Percentiles rank a stretch among this genome's conserved stretches.
Conservation (phyloP, 805 yeast species). For the Zygoascus flipseniorum region DNA sequence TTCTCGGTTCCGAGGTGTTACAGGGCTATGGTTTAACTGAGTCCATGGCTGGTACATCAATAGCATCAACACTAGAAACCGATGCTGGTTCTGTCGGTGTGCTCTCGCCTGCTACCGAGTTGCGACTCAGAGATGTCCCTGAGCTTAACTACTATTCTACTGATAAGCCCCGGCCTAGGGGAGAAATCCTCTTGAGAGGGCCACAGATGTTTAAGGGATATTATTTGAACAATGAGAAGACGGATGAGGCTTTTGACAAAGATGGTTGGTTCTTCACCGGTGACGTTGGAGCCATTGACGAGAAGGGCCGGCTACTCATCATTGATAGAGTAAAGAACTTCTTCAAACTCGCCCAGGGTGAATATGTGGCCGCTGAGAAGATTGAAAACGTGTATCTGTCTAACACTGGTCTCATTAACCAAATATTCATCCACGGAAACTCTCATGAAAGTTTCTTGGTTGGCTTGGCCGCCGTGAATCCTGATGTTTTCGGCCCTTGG, state of each 20-base stretch:
- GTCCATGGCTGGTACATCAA: conserved; percentile 54
- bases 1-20: conserved; percentile 43
- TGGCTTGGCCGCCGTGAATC: conserved; percentile 55
- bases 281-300: conserved; percentile 49
- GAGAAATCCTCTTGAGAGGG: conserved; percentile 58
- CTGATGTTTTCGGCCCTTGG: conserved; percentile 33
- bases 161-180: conserved; percentile 38
- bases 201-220: conserved; percentile 52
- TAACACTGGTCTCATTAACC: conserved; percentile 42
- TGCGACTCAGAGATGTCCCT: conserved; percentile 56
- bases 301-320: conserved; percentile 47
- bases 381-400: conserved; percentile 58
- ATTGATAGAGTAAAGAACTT: conserved; percentile 74
- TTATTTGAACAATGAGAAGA: conserved; percentile 49
- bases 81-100: conserved; percentile 54
- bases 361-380: conserved; percentile 68
- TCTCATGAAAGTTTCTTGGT: conserved; percentile 48
- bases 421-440: conserved; percentile 58
- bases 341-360: conserved; percentile 60
- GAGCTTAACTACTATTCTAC: conserved; percentile 45
- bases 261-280: conserved; percentile 64
- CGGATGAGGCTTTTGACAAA: conserved; percentile 41
- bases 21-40: conserved; percentile 80
- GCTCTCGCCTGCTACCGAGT: conserved; percentile 45
- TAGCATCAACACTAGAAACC: conserved; percentile 35